Conservation (phyloP, 2,329 filamentous ascomycete species). For the Nothophoma quercina region DNA sequence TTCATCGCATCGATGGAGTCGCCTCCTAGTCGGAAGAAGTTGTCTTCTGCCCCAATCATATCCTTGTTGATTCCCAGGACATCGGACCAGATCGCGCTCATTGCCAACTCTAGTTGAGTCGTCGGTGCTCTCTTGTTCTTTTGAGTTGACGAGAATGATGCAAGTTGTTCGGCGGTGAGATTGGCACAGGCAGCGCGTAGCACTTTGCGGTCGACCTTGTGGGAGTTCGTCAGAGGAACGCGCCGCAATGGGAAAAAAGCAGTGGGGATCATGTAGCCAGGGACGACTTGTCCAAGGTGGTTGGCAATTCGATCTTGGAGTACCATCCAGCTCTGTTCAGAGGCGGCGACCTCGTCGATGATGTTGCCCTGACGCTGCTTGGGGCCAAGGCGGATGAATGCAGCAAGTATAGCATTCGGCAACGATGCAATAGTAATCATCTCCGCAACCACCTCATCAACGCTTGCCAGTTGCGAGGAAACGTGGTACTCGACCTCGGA, state of each 20-base stretch:
- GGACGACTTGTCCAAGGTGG: constrained; percentile 21
- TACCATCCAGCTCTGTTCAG: background rate
- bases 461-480: background rate
- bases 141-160: background rate
- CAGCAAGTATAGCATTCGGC: no score
- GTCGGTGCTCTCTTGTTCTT: constrained; percentile 17
- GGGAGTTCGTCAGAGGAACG: constrained; percentile 46
- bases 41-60: constrained; percentile 14
- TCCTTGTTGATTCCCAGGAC: constrained; percentile 22
- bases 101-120: background rate
- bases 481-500: constrained; percentile 43
- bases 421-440: background rate
- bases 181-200: constrained; percentile 22
- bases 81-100: background rate
- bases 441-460: background rate
- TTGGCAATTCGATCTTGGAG: background rate
- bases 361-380: background rate
- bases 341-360: background rate
- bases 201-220: constrained; percentile 45
- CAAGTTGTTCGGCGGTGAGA: constrained; percentile 21
- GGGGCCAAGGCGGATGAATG: no score
- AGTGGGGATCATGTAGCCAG: constrained; percentile 49
- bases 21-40: constrained; percentile 23
- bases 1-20: constrained; percentile 21
- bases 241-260: constrained; percentile 45